phyloP scores from a whole-genome alignment of 2,329 filamentous ascomycete genomes.

The Fusarium denticulatum region DNA sequence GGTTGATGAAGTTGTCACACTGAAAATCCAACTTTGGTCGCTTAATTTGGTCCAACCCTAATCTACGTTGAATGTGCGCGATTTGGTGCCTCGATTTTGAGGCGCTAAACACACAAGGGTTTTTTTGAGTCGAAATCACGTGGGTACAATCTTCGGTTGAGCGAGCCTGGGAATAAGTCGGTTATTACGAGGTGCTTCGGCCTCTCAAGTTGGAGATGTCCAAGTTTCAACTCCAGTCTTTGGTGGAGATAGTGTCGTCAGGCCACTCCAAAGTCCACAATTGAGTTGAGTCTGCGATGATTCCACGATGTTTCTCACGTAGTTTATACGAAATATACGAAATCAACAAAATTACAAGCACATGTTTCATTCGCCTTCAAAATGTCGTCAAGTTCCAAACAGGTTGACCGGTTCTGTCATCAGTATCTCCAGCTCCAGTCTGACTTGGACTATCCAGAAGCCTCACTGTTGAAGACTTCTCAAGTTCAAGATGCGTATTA shows the following conservation, averaged over 20 bases:
- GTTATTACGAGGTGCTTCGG: slow-evolving; percentile 11
- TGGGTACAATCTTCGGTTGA: slow-evolving; percentile 35
- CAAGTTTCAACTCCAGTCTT: slow-evolving; percentile 33
- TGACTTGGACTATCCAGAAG: slow-evolving; percentile 70
- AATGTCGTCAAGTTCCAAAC: slow-evolving; percentile 30
- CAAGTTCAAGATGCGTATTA: slow-evolving; percentile 75
- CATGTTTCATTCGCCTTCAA: neutral
- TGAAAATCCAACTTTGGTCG: slow-evolving; percentile 53
- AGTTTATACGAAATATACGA: slow-evolving; percentile 7
- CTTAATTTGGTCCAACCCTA: slow-evolving; percentile 61
- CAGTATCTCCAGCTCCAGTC: slow-evolving; percentile 84
- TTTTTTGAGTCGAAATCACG: slow-evolving; percentile 29
- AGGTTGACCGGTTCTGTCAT: slow-evolving; percentile 66
- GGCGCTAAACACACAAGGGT: slow-evolving; percentile 16
- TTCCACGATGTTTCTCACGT: slow-evolving; percentile 14
- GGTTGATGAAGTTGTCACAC: slow-evolving; percentile 48
- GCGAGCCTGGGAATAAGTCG: neutral
- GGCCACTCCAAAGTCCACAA: slow-evolving; percentile 21
- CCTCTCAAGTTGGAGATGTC: slow-evolving; percentile 13
- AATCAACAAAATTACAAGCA: neutral
- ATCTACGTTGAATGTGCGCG: slow-evolving; percentile 36
- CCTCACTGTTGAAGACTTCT: slow-evolving; percentile 65
- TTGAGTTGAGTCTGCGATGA: slow-evolving; percentile 11
- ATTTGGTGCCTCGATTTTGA: slow-evolving; percentile 25
- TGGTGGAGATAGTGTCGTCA: slow-evolving; percentile 35